Conservation (phyloP, 225 moss, liverwort and hornwort species). For the Lunularia cruciata region DNA sequence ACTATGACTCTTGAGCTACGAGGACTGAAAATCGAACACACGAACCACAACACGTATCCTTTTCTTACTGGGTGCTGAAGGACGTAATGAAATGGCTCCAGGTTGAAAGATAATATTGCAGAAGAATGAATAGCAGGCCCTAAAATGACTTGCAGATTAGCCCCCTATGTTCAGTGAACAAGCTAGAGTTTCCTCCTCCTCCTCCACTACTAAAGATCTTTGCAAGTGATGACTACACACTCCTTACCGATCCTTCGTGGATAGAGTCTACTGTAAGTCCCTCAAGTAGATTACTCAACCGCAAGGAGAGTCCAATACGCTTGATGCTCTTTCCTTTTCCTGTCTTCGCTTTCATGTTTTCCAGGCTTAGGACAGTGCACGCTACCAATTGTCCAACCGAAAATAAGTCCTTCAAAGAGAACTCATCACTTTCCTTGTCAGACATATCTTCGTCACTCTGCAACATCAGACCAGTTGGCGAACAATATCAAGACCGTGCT, state of each 20-base stretch:
- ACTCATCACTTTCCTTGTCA: constrained; percentile 21
- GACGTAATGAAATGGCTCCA: no score
- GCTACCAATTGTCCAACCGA: constrained; percentile 47
- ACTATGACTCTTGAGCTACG: no score
- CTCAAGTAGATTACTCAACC: constrained; percentile 59
- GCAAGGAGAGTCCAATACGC: constrained; percentile 84
- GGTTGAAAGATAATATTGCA: no score
- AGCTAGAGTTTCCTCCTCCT: no score
- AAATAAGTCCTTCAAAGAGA: constrained; percentile 42
- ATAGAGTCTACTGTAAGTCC: constrained; percentile 75
- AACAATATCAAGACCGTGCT: no score
- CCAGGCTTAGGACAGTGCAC: constrained; percentile 39
- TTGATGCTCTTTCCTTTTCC: constrained; percentile 55
- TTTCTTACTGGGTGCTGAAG: no score
- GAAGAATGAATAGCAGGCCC: no score
- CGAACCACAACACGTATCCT: no score
- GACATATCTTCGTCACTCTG: constrained; percentile 34
- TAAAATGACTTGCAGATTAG: no score
- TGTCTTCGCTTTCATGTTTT: constrained; percentile 24
- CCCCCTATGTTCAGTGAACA: no score
- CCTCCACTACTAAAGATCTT: no score
- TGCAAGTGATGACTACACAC: background rate
- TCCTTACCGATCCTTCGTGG: constrained; percentile 78
- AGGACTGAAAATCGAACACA: no score
- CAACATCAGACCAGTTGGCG: constrained; percentile 2